Base-by-base conservation (phyloP, 2,329 filamentous ascomycete genomes). In the Fusarium begoniae region DNA sequence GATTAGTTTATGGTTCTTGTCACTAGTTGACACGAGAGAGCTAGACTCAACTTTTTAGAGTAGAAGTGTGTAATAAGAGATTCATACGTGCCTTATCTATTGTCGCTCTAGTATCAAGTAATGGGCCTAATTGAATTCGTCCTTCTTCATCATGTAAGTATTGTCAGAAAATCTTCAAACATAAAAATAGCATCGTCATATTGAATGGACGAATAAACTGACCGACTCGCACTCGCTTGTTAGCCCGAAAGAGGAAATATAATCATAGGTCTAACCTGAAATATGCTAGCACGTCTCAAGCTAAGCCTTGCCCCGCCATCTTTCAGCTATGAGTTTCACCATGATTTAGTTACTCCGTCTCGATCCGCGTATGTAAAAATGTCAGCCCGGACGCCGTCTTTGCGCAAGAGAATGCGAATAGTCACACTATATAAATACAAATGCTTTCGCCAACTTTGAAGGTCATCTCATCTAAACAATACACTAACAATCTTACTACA, bases 101-200 rank as follows among this genome's bases (percentile, higher is more conserved):
- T 50, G 6, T 5, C 20, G 5, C 14, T 8, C 7, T 17, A 12
- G 6, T 1, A 13, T 9, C 6, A 9, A 3, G 0, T 12, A 0
- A 3, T 4, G 5, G 0, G 14, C 28, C 5, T 9, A 17, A 12
- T 3, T 22, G 7, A 30, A 14, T 0, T 22, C 20, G 14, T 8
- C 17, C 0, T 22, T 22, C 5, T 15, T 0, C 9, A 30, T 17
- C 6, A 4, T 24, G 5, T 14, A 1, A 10, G 6, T 8, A 3
- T 15, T 24, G 12, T 15, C 32, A 35, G 32, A 35, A 1, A 15
- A 35, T 35, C 15, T 35, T 35, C 32, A 35, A 15, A 35, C 32
- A 35, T 35, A 17, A 24, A 24, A 35, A 30, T n/a, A 35, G 48
- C 12, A 24, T 14, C 6, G 4, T 12, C 12, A 3, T 7, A n/a